Conservation (phyloP, 2,329 filamentous ascomycete species). For the Arthrobotrys musiformis region DNA sequence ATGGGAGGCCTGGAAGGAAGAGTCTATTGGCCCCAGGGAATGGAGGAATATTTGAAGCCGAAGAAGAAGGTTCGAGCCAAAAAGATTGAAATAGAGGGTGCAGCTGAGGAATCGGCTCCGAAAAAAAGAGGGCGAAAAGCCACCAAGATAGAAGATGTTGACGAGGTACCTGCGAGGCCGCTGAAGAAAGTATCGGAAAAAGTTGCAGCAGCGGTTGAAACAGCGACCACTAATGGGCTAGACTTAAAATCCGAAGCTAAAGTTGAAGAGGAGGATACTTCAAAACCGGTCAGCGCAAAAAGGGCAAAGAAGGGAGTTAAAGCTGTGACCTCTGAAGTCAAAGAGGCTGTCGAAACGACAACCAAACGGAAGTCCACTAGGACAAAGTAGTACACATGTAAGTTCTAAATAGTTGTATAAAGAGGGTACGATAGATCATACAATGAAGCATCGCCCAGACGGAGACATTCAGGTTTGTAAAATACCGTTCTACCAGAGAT, state of each 20-base stretch:
- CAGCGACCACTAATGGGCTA: too few species aligned
- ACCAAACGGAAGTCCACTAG: not conserved
- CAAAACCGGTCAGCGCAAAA: not conserved
- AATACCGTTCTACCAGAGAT: not conserved
- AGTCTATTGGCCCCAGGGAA: conserved; percentile 89
- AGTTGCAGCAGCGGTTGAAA: not conserved
- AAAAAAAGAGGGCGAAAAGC: conserved; percentile 2
- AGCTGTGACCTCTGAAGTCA: not conserved
- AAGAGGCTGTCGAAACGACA: not conserved
- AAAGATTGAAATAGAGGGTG: conserved; percentile 64
- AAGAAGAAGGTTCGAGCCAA: conserved; percentile 76
- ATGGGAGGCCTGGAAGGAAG: conserved; percentile 86
- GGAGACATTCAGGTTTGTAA: not conserved
- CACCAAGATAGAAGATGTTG: not conserved
- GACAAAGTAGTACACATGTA: not conserved
- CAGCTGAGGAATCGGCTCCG: conserved; percentile 46
- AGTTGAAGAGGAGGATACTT: not conserved
- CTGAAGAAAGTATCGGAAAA: not conserved
- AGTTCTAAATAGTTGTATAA: too few species aligned
- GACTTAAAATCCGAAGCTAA: too few species aligned
- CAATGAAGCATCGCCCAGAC: not conserved
- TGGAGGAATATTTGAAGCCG: conserved; percentile 89
- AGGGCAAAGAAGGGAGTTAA: not conserved
- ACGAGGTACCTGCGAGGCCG: not conserved
- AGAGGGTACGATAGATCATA: too few species aligned